These are phyloP conservation scores for Colletotrichum shisoi DNA, from an alignment of 2,329 filamentous ascomycete genomes.

Conservation along the genomic window DNA sequence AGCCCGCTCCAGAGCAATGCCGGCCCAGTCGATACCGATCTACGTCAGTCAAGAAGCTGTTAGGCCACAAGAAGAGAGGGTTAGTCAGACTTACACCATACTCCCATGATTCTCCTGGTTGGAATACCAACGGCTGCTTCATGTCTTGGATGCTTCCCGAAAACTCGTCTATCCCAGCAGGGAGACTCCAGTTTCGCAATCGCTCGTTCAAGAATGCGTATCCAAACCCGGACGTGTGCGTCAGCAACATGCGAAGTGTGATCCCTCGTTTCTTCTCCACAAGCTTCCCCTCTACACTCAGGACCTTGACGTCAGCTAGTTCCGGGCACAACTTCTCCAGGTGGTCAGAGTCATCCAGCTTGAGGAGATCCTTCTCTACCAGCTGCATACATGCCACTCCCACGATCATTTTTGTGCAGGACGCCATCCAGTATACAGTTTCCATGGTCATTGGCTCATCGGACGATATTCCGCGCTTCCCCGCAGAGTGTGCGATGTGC, in stretches of 20 bases:
- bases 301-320: neutral
- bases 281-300: neutral
- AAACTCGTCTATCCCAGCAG: neutral
- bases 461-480: conserved; percentile 54
- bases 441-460: conserved; percentile 65
- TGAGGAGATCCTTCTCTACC: conserved; percentile 59
- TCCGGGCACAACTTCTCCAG: conserved; percentile 52
- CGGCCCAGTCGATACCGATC: neutral
- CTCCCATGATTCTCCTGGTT: neutral
- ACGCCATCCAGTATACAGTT: conserved; percentile 67
- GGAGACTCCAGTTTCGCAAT: neutral
- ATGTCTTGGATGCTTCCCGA: neutral
- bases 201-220: neutral
- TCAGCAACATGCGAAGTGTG: neutral
- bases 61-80: neutral
- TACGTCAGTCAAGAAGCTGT: neutral
- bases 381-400: conserved; percentile 65
- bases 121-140: neutral
- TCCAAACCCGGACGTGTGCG: neutral
- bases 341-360: conserved; percentile 57
- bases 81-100: neutral
- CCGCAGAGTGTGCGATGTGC: conserved; percentile 58
- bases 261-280: neutral
- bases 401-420: conserved; percentile 64
- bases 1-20: neutral